Evolutionary conservation across 2,329 filamentous ascomycete genomes (phyloP).

Genomic region (Exophiala calicioides): DNA sequence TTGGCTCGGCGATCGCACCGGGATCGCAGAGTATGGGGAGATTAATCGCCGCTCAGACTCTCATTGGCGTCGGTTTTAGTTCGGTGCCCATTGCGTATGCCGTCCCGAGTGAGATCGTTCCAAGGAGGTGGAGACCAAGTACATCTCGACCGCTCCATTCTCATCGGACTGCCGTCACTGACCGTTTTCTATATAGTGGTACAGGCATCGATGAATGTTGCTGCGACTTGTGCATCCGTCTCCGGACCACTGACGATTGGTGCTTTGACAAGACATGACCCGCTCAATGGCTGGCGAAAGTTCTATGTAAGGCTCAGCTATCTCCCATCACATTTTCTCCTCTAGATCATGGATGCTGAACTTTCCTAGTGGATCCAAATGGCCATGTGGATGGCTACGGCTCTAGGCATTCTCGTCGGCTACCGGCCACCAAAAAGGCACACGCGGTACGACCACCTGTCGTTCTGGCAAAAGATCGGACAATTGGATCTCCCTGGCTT

Average conservation of each 20-base stretch:
- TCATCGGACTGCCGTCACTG: too few relatives aligned
- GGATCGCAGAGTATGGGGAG: conserved; percentile 23
- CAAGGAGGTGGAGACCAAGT: conserved; percentile 27
- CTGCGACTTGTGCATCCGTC: conserved; percentile 20
- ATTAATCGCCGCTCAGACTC: conserved; percentile 24
- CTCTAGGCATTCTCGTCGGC: conserved; percentile 22
- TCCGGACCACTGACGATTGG: conserved; percentile 25
- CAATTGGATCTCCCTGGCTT: conserved; percentile 24
- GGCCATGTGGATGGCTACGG: conserved; percentile 24
- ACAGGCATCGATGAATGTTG: conserved; percentile 25
- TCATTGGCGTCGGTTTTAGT: conserved; percentile 28
- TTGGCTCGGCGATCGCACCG: conserved; percentile 26
- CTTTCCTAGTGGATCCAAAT: conserved; percentile 30
- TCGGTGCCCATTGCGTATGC: conserved; percentile 25
- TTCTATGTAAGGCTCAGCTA: too few relatives aligned
- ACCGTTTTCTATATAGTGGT: too few relatives aligned
- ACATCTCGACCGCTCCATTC: too few relatives aligned
- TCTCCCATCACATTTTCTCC: too few relatives aligned
- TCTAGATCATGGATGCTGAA: too few relatives aligned
- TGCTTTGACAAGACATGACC: conserved; percentile 15
- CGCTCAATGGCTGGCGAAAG: conserved; percentile 24
- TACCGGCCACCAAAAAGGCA: conserved; percentile 28
- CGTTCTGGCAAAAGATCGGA: conserved; percentile 24
- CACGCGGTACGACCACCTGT: conserved; percentile 24
- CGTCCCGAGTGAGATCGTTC: conserved; percentile 28